Evolutionary conservation across 176 grass and related monocot genomes (phyloP).

Genomic region (Aegilops umbellulata): DNA sequence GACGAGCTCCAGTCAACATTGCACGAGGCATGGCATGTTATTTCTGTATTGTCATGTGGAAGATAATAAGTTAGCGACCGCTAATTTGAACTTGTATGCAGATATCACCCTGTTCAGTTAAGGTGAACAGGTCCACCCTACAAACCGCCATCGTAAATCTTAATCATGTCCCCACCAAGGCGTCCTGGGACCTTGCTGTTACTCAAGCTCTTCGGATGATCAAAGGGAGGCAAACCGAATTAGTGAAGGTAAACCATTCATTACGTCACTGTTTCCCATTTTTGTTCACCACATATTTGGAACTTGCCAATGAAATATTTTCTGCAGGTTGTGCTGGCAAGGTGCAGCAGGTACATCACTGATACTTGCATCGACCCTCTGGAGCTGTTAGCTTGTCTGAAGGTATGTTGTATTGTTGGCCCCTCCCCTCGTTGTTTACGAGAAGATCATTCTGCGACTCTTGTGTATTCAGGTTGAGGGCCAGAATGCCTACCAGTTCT

Average conservation of each 20-base stretch:
- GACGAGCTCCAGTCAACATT: conserved; percentile 57
- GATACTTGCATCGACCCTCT: conserved; percentile 76
- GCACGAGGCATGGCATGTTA: conserved; percentile 37
- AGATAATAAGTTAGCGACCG: background rate
- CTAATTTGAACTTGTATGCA: conserved; percentile 24
- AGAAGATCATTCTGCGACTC: background rate
- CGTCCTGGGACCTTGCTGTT: conserved; percentile 86
- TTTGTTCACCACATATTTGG: background rate
- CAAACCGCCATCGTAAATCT: conserved; percentile 58
- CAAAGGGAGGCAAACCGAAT: conserved; percentile 58
- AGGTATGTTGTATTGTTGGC: conserved; percentile 33
- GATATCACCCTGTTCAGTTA: conserved; percentile 61
- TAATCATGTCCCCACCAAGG: conserved; percentile 73
- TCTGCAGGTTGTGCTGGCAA: conserved; percentile 79
- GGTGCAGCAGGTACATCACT: conserved; percentile 91
- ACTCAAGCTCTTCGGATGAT: conserved; percentile 87
- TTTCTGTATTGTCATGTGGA: background rate
- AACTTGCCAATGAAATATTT: background rate
- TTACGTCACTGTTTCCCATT: background rate
- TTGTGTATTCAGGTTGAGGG: conserved; percentile 56
- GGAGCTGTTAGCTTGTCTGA: conserved; percentile 66
- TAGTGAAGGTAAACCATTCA: conserved; percentile 66
- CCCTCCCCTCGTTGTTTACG: background rate
- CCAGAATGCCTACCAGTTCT: conserved; percentile 97
- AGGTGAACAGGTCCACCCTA: conserved; percentile 44